Base-by-base conservation (phyloP, 2,329 filamentous ascomycete genomes). In the Fusarium foetens region DNA sequence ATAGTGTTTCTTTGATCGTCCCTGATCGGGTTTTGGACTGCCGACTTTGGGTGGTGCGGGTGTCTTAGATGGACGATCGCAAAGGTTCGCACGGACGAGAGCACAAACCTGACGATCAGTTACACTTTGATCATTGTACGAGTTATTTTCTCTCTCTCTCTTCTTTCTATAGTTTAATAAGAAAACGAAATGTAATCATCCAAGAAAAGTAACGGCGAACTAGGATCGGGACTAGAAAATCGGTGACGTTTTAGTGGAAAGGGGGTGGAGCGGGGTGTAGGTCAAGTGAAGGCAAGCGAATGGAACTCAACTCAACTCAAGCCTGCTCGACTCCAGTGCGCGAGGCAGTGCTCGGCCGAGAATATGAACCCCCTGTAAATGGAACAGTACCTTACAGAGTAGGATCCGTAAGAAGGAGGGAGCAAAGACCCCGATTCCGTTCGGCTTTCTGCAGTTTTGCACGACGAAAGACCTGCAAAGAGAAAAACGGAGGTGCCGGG, bases 261-360 rank as follows among this genome's bases (percentile, higher is more conserved):
- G 64, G 36, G 63, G 52, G 53, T 46, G 27, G 64, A 41, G 54
- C 23, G 19, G 49, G 38, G n/a, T 23, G 53, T 52, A 52, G 17
- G 48, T 5, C n/a, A 36, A 36, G 48, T 52, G 13, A 35, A 35
- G 31, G 29, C 29, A 52, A 21, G 31, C 31, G 48, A 52, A 52
- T 52, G 48, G 31, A 52, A 52, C 48, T 36, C 48, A 51, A 51
- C 48, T 48, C 45, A 43, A 42, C 13, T 43, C n/a, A n/a, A 23
- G 45, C 45, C 46, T 35, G 3, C 31, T 21, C n/a, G 31, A 25
- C 31, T 52, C 31, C 42, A 52, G 62, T 61, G 58, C 27, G 57
- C 36, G 72, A 64, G 72, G 70, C 69, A 68, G 71, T 75, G 73
- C 69, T 76, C 73, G 73, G 73, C 74, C 74, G 74, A 76, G 73